Base-by-base conservation (phyloP, 257 asterid genomes). In the Gardenia jasminoides region DNA sequence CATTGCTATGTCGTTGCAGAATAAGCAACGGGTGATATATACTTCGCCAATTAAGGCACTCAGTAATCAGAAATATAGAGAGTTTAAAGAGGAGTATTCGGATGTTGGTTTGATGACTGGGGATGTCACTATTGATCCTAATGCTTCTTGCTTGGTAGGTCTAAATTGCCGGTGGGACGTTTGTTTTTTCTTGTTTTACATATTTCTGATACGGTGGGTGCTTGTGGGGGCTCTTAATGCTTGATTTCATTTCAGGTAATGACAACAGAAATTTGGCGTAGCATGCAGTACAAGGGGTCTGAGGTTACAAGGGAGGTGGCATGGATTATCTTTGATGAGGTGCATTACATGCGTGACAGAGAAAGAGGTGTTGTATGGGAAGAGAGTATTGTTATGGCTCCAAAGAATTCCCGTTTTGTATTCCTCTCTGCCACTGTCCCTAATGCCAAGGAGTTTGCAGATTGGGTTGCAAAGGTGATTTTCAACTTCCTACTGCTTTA, bases 61-160 rank as follows among this genome's bases (percentile, higher is more conserved):
- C 69, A 96, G 99, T 81, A 96, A 96, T 84, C 98, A 93, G 83
- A 96, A 96, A 83, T 96, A 90, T 78, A 92, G 98, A 81, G 99
- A 96, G 92, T 93, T 95, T 87, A 93, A 96, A 78, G 97, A 96
- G 83, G 98, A 96, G 90, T 93, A 92, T 85, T 96, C 98, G 15
- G 99, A 96, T 81, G 99, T 96, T 76, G 98, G 99, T 58, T 85
- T 96, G 90, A 93, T 96, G 99, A 96, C 99, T 41, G 99, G 99
- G 73, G 99, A 96, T 90, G 97, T 93, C 72, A 93, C 99, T 56
- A 93, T 96, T 73, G 97, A 96, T 80, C 98, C 98, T 43, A 89
- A 87, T 84, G 97, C 99, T 62, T 93, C 99, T 83, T 93, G 98
- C 91, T 88, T 96, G 98, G 99, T 96, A 88, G 83, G 93, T 88